phyloP scores from a whole-genome alignment of 2,329 filamentous ascomycete species.

The Colletotrichum sublineola region DNA sequence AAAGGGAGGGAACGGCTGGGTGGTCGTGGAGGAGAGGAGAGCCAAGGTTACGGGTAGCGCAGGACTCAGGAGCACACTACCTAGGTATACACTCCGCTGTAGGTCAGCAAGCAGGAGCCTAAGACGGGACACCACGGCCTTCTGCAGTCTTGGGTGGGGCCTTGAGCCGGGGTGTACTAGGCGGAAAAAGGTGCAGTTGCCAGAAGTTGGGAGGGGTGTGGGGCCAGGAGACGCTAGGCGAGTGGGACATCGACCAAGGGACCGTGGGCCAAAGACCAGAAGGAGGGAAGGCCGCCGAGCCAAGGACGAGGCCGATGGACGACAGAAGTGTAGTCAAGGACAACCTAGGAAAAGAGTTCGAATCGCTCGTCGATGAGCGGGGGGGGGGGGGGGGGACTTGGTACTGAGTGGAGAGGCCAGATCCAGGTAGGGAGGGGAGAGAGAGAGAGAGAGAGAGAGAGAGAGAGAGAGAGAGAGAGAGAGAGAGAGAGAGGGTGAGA shows the following conservation, averaged over 20 bases:
- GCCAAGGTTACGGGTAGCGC: slow-evolving; percentile 14
- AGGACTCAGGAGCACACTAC: slow-evolving; percentile 19
- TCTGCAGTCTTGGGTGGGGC: slow-evolving; percentile 13
- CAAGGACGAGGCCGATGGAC: slow-evolving; percentile 9
- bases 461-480: background rate
- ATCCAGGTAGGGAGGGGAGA: background rate
- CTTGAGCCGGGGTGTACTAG: slow-evolving; percentile 27
- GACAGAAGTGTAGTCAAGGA: slow-evolving; percentile 23
- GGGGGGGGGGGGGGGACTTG: slow-evolving; percentile 1
- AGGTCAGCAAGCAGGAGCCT: slow-evolving; percentile 12
- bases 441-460: background rate
- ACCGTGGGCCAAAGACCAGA: slow-evolving; percentile 24
- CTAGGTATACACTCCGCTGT: background rate
- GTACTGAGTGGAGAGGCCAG: slow-evolving; percentile 14
- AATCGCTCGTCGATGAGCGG: slow-evolving; percentile 4
- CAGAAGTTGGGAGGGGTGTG: slow-evolving; percentile 26
- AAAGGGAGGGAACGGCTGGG: slow-evolving; percentile 13
- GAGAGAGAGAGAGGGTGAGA: slow-evolving; percentile 13
- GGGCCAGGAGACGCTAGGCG: slow-evolving; percentile 22
- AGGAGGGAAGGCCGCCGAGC: slow-evolving; percentile 15
- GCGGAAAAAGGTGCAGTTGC: slow-evolving; percentile 24
- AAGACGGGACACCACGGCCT: slow-evolving; percentile 12
- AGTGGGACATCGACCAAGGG: slow-evolving; percentile 26
- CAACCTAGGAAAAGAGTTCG: slow-evolving; percentile 10
- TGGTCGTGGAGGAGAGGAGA: slow-evolving; percentile 17